A percentile compares a stretch with the other conserved stretches of the same genome.
phyloP scores from a whole-genome alignment of 2,329 filamentous ascomycete species.

The Pyrenophora teres region DNA sequence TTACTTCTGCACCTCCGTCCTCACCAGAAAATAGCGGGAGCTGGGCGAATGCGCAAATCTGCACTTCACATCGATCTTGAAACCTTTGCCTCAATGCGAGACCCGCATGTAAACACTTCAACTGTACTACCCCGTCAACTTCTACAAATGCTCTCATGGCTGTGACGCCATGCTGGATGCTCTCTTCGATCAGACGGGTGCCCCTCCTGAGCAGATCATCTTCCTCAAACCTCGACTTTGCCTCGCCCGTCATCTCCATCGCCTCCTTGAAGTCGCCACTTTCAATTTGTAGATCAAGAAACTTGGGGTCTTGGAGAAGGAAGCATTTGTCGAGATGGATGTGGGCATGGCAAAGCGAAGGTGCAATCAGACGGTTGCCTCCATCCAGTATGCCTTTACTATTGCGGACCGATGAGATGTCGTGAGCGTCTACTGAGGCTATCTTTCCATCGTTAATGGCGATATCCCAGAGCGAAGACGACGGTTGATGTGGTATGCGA shows the following conservation, averaged over 20 bases:
- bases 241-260: constrained; percentile 60
- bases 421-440: constrained; percentile 40
- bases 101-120: constrained; percentile 63
- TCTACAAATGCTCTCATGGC: constrained; percentile 74
- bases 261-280: constrained; percentile 70
- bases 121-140: constrained; percentile 65
- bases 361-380: constrained; percentile 52
- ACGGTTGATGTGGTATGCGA: constrained; percentile 39
- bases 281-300: constrained; percentile 63
- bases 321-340: constrained; percentile 73
- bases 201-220: constrained; percentile 69
- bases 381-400: constrained; percentile 49
- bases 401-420: constrained; percentile 5
- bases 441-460: constrained; percentile 42
- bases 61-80: constrained; percentile 60
- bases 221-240: constrained; percentile 66
- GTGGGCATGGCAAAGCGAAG: constrained; percentile 71
- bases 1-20: constrained; percentile 57
- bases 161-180: constrained; percentile 67
- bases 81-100: constrained; percentile 62
- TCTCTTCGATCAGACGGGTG: constrained; percentile 67
- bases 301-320: constrained; percentile 62
- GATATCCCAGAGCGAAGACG: constrained; percentile 46
- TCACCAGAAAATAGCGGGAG: constrained; percentile 66
- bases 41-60: constrained; percentile 74